Conservation (phyloP, 1,284 basidiomycete species). For the Tetrapyrgos nigripes region DNA sequence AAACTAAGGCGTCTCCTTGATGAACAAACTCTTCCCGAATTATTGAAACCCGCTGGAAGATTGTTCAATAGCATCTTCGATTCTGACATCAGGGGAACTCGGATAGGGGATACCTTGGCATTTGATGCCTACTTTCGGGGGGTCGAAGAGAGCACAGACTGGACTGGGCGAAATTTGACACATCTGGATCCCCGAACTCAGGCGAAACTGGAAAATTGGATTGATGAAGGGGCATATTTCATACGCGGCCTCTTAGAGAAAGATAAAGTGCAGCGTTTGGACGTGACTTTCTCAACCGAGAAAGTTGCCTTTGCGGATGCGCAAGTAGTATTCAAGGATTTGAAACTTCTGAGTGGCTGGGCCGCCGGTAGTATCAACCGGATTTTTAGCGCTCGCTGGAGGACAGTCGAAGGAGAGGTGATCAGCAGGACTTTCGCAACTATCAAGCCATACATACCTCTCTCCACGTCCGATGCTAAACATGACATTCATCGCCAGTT, state of each 20-base stretch:
- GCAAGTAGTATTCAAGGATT: constrained; percentile 8
- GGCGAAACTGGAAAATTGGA: neutral
- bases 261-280: neutral
- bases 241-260: neutral
- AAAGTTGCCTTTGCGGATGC: constrained; percentile 1
- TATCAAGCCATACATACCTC: neutral
- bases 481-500: constrained; percentile 1
- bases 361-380: neutral
- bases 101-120: constrained; percentile 18
- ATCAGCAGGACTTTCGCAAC: neutral
- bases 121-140: constrained; percentile 16
- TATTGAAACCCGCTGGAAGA: constrained; percentile 9
- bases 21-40: constrained; percentile 8
- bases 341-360: neutral
- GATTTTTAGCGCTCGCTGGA: constrained; percentile 1
- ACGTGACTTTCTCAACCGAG: neutral
- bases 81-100: constrained; percentile 23
- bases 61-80: constrained; percentile 16
- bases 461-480: neutral
- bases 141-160: neutral
- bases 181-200: neutral
- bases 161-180: neutral
- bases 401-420: neutral
- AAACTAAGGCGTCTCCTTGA: constrained; percentile 22
- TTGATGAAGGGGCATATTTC: neutral